Conservation (phyloP, 108 stramenopile genomes). For the Aurantiochytrium sp. region DNA sequence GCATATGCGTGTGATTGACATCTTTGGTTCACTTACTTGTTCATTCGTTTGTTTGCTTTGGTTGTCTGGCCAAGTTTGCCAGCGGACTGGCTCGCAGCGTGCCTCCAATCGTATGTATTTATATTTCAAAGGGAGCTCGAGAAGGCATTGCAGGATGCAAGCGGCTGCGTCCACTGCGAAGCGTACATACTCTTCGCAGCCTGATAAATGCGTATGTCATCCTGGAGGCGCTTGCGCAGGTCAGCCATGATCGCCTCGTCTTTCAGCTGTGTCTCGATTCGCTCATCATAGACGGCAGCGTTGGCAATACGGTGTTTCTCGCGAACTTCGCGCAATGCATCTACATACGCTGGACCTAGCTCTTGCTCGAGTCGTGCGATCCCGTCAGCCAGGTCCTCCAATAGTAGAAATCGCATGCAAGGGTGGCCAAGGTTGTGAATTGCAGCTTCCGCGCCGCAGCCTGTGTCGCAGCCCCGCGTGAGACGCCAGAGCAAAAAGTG, state of each 20-base stretch:
- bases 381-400: not conserved
- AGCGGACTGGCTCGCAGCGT: too few species aligned
- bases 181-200: not conserved
- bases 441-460: not conserved
- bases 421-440: not conserved
- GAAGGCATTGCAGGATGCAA: not conserved
- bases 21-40: too few species aligned
- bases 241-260: not conserved
- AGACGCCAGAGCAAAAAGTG: slow-evolving; percentile 10
- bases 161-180: not conserved
- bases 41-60: too few species aligned
- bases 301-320: not conserved
- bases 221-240: not conserved
- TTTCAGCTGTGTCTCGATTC: not conserved
- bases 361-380: not conserved
- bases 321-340: not conserved
- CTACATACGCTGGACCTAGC: not conserved
- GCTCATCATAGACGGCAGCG: not conserved
- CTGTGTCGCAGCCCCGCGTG: not conserved
- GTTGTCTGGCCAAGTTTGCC: too few species aligned
- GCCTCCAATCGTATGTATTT: too few species aligned
- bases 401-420: not conserved
- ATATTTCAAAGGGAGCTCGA: too few species aligned
- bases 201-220: not conserved
- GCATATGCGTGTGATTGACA: too few species aligned